Evolutionary conservation across 805 yeast species (phyloP).

Genomic region (Candida ponderosae): DNA sequence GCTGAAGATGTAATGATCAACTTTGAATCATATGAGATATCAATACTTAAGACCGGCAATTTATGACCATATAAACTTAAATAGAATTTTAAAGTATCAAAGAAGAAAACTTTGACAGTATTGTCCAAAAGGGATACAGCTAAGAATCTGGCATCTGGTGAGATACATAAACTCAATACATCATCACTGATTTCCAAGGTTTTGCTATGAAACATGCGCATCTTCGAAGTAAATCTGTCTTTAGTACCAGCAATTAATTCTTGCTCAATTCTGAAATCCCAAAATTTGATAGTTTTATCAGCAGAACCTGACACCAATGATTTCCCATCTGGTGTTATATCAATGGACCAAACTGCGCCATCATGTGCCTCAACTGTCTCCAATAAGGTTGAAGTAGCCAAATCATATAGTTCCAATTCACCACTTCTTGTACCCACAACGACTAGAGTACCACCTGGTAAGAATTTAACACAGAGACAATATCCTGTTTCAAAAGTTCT

Average conservation of each 20-base stretch:
- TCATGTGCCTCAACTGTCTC: constrained; percentile 73
- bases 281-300: constrained; percentile 82
- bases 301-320: constrained; percentile 88
- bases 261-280: constrained; percentile 70
- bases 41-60: constrained; percentile 88
- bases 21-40: constrained; percentile 84
- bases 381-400: constrained; percentile 71
- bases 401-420: constrained; percentile 73
- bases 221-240: constrained; percentile 34
- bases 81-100: constrained; percentile 81
- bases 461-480: constrained; percentile 67
- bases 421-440: constrained; percentile 89
- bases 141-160: constrained; percentile 69
- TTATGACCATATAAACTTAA: constrained; percentile 93
- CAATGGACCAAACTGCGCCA: constrained; percentile 86
- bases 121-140: constrained; percentile 86
- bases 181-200: constrained; percentile 86
- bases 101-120: constrained; percentile 90
- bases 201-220: constrained; percentile 65
- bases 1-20: constrained; percentile 89
- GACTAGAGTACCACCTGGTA: constrained; percentile 88
- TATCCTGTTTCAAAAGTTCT: constrained; percentile 88
- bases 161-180: constrained; percentile 67
- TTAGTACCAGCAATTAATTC: constrained; percentile 65
- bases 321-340: constrained; percentile 79